Conservation (phyloP, 2,329 filamentous ascomycete species). For the Ophiostoma sp. region DNA sequence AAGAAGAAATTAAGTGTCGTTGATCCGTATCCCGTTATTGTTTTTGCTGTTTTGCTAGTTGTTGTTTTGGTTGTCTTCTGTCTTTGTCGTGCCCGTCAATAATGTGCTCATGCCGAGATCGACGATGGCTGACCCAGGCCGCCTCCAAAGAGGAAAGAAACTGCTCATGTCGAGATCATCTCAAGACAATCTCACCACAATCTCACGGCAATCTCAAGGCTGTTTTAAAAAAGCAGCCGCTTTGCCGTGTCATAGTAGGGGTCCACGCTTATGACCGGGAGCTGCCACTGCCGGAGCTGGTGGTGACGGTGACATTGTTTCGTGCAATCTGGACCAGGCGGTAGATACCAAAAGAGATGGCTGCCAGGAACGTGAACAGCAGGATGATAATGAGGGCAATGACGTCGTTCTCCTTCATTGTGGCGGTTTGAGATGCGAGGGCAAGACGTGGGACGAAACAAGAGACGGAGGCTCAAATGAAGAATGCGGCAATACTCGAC, state of each 20-base stretch:
- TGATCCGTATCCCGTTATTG: constrained; percentile 1
- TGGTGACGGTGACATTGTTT: constrained; percentile 39
- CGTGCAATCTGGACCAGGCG: constrained; percentile 52
- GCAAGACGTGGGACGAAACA: neutral
- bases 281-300: constrained; percentile 28
- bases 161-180: neutral
- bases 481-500: neutral
- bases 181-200: neutral
- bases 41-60: constrained; percentile 1
- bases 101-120: neutral
- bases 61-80: neutral
- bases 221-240: neutral
- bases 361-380: constrained; percentile 57
- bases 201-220: no score
- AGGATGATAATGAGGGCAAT: constrained; percentile 65
- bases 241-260: neutral
- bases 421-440: constrained; percentile 25
- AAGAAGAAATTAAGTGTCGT: neutral
- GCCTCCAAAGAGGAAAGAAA: neutral
- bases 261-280: constrained; percentile 10
- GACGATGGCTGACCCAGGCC: neutral
- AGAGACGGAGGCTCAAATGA: neutral
- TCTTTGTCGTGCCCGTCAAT: neutral
- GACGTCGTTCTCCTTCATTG: constrained; percentile 60
- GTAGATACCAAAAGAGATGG: constrained; percentile 60